Percentiles rank a stretch among this genome's conserved stretches.
Conservation (phyloP, 768 basidiomycete genomes). For the Amanita thiersii region DNA sequence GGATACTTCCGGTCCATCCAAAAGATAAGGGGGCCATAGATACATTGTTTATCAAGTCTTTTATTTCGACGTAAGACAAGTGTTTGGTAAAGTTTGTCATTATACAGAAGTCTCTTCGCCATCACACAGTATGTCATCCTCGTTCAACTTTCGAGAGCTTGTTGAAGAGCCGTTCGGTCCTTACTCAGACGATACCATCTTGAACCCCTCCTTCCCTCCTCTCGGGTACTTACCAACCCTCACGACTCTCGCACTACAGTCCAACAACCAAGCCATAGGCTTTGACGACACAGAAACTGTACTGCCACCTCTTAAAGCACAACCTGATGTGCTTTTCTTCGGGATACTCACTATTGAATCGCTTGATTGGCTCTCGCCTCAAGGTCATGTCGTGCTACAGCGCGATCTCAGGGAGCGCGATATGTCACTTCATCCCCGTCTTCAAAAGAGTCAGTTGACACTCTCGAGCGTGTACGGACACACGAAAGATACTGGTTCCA, state of each 20-base stretch:
- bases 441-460: slow-evolving; percentile 20
- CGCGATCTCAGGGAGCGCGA: slow-evolving; percentile 35
- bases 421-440: slow-evolving; percentile 16
- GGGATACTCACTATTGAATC: slow-evolving; percentile 40
- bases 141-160: slow-evolving; percentile 3
- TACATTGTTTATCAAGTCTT: too few relatives aligned
- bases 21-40: too few relatives aligned
- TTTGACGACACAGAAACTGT: slow-evolving; percentile 41
- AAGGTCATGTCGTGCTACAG: slow-evolving; percentile 32
- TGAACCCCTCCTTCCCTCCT: not conserved
- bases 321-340: slow-evolving; percentile 35
- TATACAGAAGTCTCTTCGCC: too few relatives aligned
- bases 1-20: too few relatives aligned
- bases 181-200: not conserved
- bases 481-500: slow-evolving; percentile 14
- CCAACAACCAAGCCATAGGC: slow-evolving; percentile 11
- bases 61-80: too few relatives aligned
- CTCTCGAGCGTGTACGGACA: slow-evolving; percentile 26
- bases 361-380: slow-evolving; percentile 41
- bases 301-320: slow-evolving; percentile 17
- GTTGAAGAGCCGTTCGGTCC: slow-evolving; percentile 5
- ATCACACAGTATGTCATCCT: not conserved
- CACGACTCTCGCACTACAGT: not conserved
- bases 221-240: not conserved
- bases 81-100: too few relatives aligned